phyloP scores from a whole-genome alignment of 1,139 yeast genomes.

The Hemisphaericaspora lyxosophila region DNA sequence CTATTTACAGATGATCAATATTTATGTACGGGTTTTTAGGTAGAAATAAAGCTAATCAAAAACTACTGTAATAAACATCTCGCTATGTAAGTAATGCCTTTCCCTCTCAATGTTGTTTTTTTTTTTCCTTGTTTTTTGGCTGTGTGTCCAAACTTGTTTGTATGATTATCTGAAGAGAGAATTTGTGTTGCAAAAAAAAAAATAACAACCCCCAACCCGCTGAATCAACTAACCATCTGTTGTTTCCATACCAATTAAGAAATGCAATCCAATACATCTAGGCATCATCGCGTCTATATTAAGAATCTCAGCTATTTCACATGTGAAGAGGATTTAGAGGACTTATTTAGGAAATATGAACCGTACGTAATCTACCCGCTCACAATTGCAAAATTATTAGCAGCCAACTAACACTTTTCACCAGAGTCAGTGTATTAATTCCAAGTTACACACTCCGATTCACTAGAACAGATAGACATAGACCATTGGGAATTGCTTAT shows the following conservation, averaged over 20 bases:
- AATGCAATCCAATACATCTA: slow-evolving; percentile 4
- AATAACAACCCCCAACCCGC: too few species aligned
- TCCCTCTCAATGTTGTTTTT: not conserved
- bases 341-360: slow-evolving; percentile 65
- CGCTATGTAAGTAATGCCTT: not conserved
- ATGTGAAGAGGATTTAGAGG: slow-evolving; percentile 69
- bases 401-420: slow-evolving; percentile 13
- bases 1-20: slow-evolving; percentile 3
- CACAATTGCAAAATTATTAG: not conserved
- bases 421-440: slow-evolving; percentile 45
- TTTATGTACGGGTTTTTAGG: slow-evolving; percentile 17
- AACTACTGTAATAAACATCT: slow-evolving; percentile 2
- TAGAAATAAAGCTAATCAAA: slow-evolving; percentile 16
- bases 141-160: too few species aligned
- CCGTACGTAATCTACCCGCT: slow-evolving; percentile 15
- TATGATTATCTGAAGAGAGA: too few species aligned
- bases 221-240: too few species aligned
- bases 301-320: slow-evolving; percentile 80
- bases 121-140: not conserved
- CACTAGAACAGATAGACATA: slow-evolving; percentile 35
- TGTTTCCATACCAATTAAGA: not conserved
- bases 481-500: slow-evolving; percentile 64
- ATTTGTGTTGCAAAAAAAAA: slow-evolving; percentile 2
- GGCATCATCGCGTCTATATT: slow-evolving; percentile 57
- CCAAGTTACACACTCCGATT: slow-evolving; percentile 57